Conservation (phyloP, 331 rosid genomes). For the Ulmus americana region DNA sequence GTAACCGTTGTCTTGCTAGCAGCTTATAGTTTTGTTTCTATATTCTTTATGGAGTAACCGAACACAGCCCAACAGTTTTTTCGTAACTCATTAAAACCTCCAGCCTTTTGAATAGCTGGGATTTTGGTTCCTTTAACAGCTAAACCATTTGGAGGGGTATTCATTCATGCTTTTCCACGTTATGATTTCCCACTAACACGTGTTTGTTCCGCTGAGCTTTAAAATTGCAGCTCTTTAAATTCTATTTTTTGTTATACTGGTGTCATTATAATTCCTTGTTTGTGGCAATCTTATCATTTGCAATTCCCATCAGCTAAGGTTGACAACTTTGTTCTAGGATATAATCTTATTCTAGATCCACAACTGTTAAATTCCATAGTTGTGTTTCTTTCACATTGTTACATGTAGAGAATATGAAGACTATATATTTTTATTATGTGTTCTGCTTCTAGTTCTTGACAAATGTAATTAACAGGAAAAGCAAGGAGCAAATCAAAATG, state of each 20-base stretch:
- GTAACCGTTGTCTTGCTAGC: not conserved
- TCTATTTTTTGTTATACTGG: constrained; percentile 18
- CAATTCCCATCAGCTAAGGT: constrained; percentile 22
- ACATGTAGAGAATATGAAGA: constrained; percentile 12
- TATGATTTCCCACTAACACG: constrained; percentile 19
- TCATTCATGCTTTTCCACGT: constrained; percentile 10
- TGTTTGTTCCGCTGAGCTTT: constrained; percentile 13
- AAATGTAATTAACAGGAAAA: constrained; percentile 36
- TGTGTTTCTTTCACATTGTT: constrained; percentile 14
- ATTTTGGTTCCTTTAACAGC: constrained; percentile 17
- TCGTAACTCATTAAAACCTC: constrained; percentile 19
- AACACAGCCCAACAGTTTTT: constrained; percentile 13
- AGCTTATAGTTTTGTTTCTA: constrained; percentile 16
- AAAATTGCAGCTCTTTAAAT: constrained; percentile 2
- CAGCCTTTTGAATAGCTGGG: constrained; percentile 25
- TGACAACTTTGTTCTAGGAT: constrained; percentile 13
- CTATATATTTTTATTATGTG: constrained; percentile 2
- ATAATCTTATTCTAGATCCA: constrained; percentile 18
- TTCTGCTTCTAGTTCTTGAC: not conserved
- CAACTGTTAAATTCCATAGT: constrained; percentile 8
- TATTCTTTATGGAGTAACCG: constrained; percentile 20
- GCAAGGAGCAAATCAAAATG: constrained; percentile 45
- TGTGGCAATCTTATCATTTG: constrained; percentile 18
- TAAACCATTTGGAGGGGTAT: constrained; percentile 16
- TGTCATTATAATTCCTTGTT: constrained; percentile 19